Conservation (phyloP, 768 basidiomycete species). For the Boletus edulis region DNA sequence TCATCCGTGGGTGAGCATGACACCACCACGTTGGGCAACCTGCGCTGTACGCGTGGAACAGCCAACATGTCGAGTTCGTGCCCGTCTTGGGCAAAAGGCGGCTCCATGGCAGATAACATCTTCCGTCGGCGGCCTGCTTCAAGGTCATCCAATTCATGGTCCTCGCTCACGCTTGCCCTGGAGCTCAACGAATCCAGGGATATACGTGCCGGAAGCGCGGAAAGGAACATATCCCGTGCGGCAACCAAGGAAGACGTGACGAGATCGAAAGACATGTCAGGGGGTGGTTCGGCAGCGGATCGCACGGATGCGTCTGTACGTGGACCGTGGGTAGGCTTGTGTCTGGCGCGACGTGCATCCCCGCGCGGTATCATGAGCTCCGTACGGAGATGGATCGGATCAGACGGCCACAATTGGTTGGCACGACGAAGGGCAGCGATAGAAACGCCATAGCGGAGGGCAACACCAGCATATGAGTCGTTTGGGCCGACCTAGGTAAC, state of each 20-base stretch:
- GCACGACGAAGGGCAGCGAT: slow-evolving; percentile 79
- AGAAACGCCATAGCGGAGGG: slow-evolving; percentile 85
- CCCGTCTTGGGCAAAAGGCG: slow-evolving; percentile 1
- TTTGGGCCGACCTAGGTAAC: slow-evolving; percentile 55
- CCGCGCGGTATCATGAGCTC: slow-evolving; percentile 70
- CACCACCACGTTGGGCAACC: neutral
- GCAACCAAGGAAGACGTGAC: slow-evolving; percentile 18
- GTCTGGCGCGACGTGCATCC: slow-evolving; percentile 2
- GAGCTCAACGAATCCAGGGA: slow-evolving; percentile 32
- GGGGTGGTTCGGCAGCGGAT: neutral
- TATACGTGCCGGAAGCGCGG: slow-evolving; percentile 26
- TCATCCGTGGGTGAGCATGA: neutral
- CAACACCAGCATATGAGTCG: slow-evolving; percentile 85
- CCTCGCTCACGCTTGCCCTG: slow-evolving; percentile 25
- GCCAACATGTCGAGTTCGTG: slow-evolving; percentile 17
- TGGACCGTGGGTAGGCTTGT: neutral
- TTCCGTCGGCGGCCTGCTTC: neutral
- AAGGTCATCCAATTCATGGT: slow-evolving; percentile 27
- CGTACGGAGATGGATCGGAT: slow-evolving; percentile 85
- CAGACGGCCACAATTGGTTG: slow-evolving; percentile 93
- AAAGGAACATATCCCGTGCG: slow-evolving; percentile 22
- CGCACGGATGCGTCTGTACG: neutral
- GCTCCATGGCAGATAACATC: neutral
- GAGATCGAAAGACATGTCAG: slow-evolving; percentile 4
- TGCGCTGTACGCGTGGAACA: neutral